Evolutionary conservation across 345 rosid genomes (phyloP), one percentile per base, ranked within the genome.

Genomic region (Geranium rotundifolium): DNA sequence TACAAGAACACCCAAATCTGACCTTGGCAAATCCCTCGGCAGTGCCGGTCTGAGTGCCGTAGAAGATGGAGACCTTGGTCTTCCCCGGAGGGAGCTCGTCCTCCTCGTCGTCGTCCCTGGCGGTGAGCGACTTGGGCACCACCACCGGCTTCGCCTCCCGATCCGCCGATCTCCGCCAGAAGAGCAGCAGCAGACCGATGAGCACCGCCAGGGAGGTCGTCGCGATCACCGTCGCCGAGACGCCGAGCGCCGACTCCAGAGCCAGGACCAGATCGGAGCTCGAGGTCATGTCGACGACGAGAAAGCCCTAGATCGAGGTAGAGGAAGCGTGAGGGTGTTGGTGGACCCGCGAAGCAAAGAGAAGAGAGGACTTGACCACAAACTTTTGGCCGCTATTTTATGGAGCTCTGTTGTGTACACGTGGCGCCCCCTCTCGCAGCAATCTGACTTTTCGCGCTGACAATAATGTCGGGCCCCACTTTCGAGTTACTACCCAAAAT

Each of bases 21-120:
- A 88, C 91, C 88, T 85, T 88, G 23, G 96, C 84, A 61, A 88
- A 85, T 20, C 92, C 96, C 67, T 84, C 96, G 2, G 96, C 92
- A 0, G 91, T 88, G 34, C 95, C 95, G 41, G 95, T 88, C 76
- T 88, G 95, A 6, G 95, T 88, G 61, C 91, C 95, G 63, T 75
- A 88, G 70, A 88, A 78, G 61, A 88, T 69, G 61, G 88, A 75
- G 69, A 88, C 89, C 58, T 79, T 78, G 14, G 72, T 82, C 81
- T 80, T 81, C 18, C 87, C 91, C 52, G 81, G 72, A 19, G 68
- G 83, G 27, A 56, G 27, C 27, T 23, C 27, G 27, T 79, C 85
- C 12, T 59, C 71, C 31, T 86, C 96, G 0, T 64, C 78, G 0
- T 88, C 86, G 16, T 80, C 79, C 66, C 76, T 73, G 19, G 65